Evolutionary conservation across 1,284 basidiomycete species (phyloP), one percentile per base, ranked within the genome.

Genomic region (Apiotrichum brassicae): DNA sequence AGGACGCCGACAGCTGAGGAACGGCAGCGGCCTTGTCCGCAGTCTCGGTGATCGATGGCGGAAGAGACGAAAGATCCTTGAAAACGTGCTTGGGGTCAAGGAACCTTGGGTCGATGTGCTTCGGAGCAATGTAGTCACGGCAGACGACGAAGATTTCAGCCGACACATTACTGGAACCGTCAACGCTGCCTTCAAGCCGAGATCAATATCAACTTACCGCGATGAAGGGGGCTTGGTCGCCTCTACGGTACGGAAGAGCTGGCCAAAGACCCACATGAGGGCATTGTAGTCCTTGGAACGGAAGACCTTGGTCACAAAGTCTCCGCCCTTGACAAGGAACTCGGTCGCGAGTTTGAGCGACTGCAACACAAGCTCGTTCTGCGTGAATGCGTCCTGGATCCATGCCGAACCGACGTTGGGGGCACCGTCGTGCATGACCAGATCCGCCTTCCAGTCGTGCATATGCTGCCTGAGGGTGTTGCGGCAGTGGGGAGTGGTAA

Each of bases 141-240:
- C 95, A 99, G 47, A 97, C 91, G 62, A 99, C 95, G 78, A 98
- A 99, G 68, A 98, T 98, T 75, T 99, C 95, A 8, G 95, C 95
- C 40, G 95, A 99, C 41, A 99, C 95, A 74, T 95, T 97, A 78
- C 95, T 30, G n/a, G n/a, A n/a, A n/a, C n/a, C n/a, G n/a, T n/a
- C n/a, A n/a, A n/a, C n/a, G n/a, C n/a, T n/a, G n/a, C n/a, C n/a
- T n/a, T n/a, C n/a, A n/a, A n/a, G n/a, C n/a, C n/a, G n/a, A n/a
- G n/a, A 23, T 41, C 25, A 28, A 36, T 28, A 30, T 38, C 8
- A 30, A 70, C 78, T 63, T 57, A 90, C 89, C 89, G 83, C 20
- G 95, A 98, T 25, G 91, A 94, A 12, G 95, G 93, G 2, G 95
- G 95, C 71, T 99, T 99, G 34, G 95, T 99, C 13, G 95, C 95